A percentile compares a stretch with the other conserved stretches of the same genome.
These are phyloP conservation scores for Candida yuanshanica DNA, from an alignment of 805 yeast species.

Conservation along the genomic window DNA sequence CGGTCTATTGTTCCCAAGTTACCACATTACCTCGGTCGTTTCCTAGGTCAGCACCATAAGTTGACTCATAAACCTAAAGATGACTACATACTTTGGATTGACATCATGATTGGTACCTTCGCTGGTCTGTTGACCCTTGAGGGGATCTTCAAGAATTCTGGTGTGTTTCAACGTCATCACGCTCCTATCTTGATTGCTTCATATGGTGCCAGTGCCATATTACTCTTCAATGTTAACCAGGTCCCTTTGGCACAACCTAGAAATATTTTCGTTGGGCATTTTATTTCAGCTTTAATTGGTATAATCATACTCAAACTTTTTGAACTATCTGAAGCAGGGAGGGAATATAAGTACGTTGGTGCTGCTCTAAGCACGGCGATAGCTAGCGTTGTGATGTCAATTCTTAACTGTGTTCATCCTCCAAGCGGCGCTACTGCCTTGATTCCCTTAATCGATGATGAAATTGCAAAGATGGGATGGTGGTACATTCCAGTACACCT, in stretches of 20 bases:
- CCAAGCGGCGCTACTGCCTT: slow-evolving; percentile 71
- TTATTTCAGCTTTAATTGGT: slow-evolving; percentile 48
- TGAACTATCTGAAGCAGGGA: slow-evolving; percentile 36
- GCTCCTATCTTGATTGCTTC: slow-evolving; percentile 48
- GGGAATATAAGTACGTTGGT: slow-evolving; percentile 45
- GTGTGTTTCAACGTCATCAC: slow-evolving; percentile 32
- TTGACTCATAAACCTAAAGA: slow-evolving; percentile 19
- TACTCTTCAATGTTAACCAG: slow-evolving; percentile 48
- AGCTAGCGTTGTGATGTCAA: slow-evolving; percentile 47
- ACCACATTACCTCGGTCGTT: slow-evolving; percentile 31
- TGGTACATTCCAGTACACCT: slow-evolving; percentile 55
- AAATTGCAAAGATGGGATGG: slow-evolving; percentile 51
- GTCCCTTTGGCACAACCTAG: slow-evolving; percentile 65
- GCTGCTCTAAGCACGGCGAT: slow-evolving; percentile 55
- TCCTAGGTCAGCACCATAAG: slow-evolving; percentile 35
- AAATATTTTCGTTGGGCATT: slow-evolving; percentile 50
- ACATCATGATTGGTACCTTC: slow-evolving; percentile 39
- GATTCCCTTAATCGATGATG: slow-evolving; percentile 44
- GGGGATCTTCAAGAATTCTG: slow-evolving; percentile 36
- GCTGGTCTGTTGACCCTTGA: slow-evolving; percentile 41
- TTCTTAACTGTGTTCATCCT: slow-evolving; percentile 57
- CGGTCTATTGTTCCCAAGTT: slow-evolving; percentile 24
- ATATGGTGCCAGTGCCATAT: slow-evolving; percentile 59
- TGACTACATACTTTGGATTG: slow-evolving; percentile 41
- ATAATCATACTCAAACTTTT: slow-evolving; percentile 50